Evolutionary conservation across 2,329 filamentous ascomycete genomes (phyloP), one percentile per base, ranked within the genome.

Genomic region (Penicillium digitatum): DNA sequence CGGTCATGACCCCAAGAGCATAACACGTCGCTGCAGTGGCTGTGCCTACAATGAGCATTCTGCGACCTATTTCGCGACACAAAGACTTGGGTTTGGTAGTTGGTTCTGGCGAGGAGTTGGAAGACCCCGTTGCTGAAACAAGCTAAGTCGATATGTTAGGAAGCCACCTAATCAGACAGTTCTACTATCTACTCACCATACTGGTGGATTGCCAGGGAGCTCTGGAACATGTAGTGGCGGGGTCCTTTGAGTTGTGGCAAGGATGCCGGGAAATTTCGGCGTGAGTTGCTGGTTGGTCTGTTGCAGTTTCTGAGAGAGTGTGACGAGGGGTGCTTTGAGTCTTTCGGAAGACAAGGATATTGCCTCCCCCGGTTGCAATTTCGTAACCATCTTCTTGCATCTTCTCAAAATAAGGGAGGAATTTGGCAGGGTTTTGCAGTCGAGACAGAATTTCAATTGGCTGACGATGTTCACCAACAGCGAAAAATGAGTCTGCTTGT

Each of bases 361-460:
- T 69, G 10, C 69, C 70, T 14, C 70, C 70, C 1, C 75, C 76
- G 5, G 72, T 73, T 11, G 72, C 69, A 35, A 78, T 71, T 16
- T 75, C 73, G 48, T 75, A 78, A 3, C 75, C 76, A 35, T 74
- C 68, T 26, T 61, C 50, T 48, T 72, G 64, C 65, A 78, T 69
- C 27, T 65, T 56, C 5, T 65, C 63, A 35, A 78, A 74, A 52
- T 74, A 70, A 3, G 70, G 70, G 2, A 78, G 58, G 43, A 77
- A 78, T 34, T 71, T 72, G n/a, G 71, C 70, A 3, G 75, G 71
- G 26, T 72, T 69, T 32, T 73, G 69, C 8, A 78, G 61, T 11
- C 65, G 69, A 18, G 69, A 62, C 8, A 78, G 62, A 6, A 76
- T 62, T 12, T 74, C 68, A n/a, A 66, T 61, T 7, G 71, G 66